Evolutionary conservation across 371 early-diverging fungal genomes (phyloP), one percentile per base, ranked within the genome.

Genomic region (Rhizopus sp.): DNA sequence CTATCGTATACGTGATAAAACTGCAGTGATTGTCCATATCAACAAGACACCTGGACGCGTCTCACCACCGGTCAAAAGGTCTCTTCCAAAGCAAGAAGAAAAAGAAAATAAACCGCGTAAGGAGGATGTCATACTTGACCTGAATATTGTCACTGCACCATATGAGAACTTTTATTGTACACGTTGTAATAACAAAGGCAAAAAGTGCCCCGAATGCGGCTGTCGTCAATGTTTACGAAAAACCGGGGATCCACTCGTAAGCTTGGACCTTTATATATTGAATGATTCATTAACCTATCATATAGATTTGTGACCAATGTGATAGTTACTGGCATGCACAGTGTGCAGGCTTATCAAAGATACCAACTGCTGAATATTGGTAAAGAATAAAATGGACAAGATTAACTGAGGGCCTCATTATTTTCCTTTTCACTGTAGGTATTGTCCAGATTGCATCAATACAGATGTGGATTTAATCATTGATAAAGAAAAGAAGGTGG

Each of bases 221-320:
- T 87, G 87, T 66, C 56, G 50, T 13, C 58, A 66, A 32, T 84
- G 85, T 49, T 70, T 74, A 0, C 58, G 59, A 7, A 85, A 85
- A 37, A 71, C 78, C 16, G 83, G 83, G 5, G 78, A 84, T 57
- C 80, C 80, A 12, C 50, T 85, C 37, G 78, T 82, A 61, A 55
- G 56, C 31, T 15, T 34, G 4, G 34, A 15, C 50, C 15, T 49
- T 17, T 50, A 7, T 23, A 32, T 49, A 12, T 7, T 13, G 0
- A 12, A 23, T 16, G 37, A 2, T 35, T n/a, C 5, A 47, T 12
- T 38, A 44, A 49, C 23, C 23, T 23, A 23, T 23, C 23, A 23
- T 7, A 38, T 31, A 29, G 69, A 72, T 72, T 15, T 87, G 87
- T 62, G 87, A 87, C 59, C 80, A 87, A 55, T 87, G 85, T 54